phyloP scores from a whole-genome alignment of 2,329 filamentous ascomycete genomes.

The Penicillium sp. region DNA sequence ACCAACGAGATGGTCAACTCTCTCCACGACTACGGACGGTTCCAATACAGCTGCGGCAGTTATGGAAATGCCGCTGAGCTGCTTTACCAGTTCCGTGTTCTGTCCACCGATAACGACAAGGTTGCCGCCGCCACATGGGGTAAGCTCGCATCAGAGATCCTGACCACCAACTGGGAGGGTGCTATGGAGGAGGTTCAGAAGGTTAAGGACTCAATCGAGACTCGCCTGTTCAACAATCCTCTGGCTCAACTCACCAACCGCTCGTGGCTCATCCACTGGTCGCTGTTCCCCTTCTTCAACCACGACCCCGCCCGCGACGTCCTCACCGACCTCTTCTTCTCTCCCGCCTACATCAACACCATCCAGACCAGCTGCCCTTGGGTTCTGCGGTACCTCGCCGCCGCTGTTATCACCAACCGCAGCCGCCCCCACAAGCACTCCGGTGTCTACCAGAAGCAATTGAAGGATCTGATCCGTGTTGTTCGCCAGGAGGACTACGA shows the following conservation, averaged over 20 bases:
- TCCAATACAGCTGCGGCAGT: slow-evolving; percentile 96
- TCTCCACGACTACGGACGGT: slow-evolving; percentile 92
- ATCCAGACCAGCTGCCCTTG: slow-evolving; percentile 98
- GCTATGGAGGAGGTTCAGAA: slow-evolving; percentile 88
- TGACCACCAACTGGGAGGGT: slow-evolving; percentile 91
- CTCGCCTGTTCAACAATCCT: slow-evolving; percentile 92
- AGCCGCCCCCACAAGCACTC: slow-evolving; percentile 74
- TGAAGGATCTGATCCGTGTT: slow-evolving; percentile 95
- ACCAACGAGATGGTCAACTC: slow-evolving; percentile 94
- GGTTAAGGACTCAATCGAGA: slow-evolving; percentile 89
- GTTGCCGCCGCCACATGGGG: slow-evolving; percentile 95
- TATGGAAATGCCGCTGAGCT: slow-evolving; percentile 87
- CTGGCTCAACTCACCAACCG: slow-evolving; percentile 94
- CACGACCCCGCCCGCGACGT: slow-evolving; percentile 85
- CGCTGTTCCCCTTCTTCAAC: slow-evolving; percentile 98
- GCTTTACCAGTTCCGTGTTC: slow-evolving; percentile 95
- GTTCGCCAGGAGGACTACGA: slow-evolving; percentile 97
- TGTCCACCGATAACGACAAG: slow-evolving; percentile 98
- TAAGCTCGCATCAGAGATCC: slow-evolving; percentile 93
- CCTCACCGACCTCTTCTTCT: slow-evolving; percentile 96
- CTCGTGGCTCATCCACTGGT: slow-evolving; percentile 97
- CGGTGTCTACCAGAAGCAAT: slow-evolving; percentile 89
- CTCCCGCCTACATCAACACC: slow-evolving; percentile 96
- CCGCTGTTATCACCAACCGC: slow-evolving; percentile 91
- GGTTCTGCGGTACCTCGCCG: slow-evolving; percentile 90